Conservation (phyloP, 1,284 basidiomycete genomes). For the Lentinula novae-zelandiae region DNA sequence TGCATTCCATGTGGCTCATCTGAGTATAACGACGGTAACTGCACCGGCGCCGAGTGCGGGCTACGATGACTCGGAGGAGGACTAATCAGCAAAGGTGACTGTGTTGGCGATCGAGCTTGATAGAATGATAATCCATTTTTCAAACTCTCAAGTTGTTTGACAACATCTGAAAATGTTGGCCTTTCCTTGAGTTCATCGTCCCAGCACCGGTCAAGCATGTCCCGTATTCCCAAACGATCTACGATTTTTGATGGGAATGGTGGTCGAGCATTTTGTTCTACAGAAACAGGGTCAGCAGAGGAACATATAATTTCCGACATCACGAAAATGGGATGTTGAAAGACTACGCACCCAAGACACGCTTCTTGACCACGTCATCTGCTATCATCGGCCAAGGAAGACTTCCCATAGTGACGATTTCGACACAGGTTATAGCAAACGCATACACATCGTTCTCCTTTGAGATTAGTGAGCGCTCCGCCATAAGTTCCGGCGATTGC, state of each 20-base stretch:
- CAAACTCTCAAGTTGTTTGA: background rate
- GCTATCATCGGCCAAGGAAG: conserved; percentile 13
- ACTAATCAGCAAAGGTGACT: background rate
- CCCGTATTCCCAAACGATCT: conserved; percentile 6
- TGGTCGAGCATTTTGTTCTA: conserved; percentile 9
- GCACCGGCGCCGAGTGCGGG: background rate
- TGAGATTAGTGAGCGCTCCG: conserved; percentile 4
- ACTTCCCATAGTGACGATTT: conserved; percentile 14
- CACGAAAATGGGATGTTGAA: background rate
- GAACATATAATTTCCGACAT: background rate
- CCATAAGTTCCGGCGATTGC: conserved; percentile 16
- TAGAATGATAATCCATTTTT: background rate
- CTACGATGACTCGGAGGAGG: background rate
- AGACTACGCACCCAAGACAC: conserved; percentile 5
- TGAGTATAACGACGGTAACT: background rate
- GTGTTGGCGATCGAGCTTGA: background rate
- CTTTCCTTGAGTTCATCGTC: background rate
- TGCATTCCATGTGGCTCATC: background rate
- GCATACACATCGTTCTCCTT: conserved; percentile 14
- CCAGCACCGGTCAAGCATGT: conserved; percentile 10
- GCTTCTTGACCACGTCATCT: conserved; percentile 8
- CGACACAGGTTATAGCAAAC: conserved; percentile 12
- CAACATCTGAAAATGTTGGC: conserved; percentile 6
- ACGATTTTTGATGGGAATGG: conserved; percentile 1
- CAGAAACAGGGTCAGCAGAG: background rate